These are phyloP conservation scores for Ceratocystis colombiana DNA, from an alignment of 2,329 filamentous ascomycete species.

Conservation along the genomic window DNA sequence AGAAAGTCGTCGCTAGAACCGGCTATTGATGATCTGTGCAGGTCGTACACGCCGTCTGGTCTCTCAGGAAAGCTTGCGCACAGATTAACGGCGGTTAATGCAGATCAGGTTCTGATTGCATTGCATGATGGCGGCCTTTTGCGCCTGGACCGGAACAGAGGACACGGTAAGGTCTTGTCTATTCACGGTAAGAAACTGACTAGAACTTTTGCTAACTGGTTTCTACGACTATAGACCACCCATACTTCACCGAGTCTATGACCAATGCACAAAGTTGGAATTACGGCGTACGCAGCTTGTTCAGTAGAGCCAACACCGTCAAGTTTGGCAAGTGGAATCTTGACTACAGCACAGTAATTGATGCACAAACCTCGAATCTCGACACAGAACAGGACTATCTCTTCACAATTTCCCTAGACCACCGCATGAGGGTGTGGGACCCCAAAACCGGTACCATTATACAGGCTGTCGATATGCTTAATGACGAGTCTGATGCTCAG, in stretches of 20 bases:
- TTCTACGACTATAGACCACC: slow-evolving; percentile 28
- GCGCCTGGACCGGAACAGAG: slow-evolving; percentile 52
- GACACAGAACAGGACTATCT: slow-evolving; percentile 44
- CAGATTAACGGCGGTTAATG: slow-evolving; percentile 63
- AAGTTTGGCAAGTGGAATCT: slow-evolving; percentile 54
- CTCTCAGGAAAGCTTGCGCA: slow-evolving; percentile 72
- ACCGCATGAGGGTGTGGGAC: slow-evolving; percentile 84
- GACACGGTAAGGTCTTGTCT: slow-evolving; percentile 36
- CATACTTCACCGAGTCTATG: slow-evolving; percentile 57
- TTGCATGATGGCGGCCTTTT: slow-evolving; percentile 70
- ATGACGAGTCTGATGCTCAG: slow-evolving; percentile 53
- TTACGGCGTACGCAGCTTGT: slow-evolving; percentile 53
- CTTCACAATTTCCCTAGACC: slow-evolving; percentile 74
- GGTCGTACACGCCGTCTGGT: slow-evolving; percentile 60
- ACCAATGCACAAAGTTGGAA: slow-evolving; percentile 66
- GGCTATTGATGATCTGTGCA: slow-evolving; percentile 66
- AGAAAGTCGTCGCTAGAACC: slow-evolving; percentile 59
- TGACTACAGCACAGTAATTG: slow-evolving; percentile 57
- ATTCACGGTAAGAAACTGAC: neutral
- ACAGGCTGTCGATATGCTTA: slow-evolving; percentile 66
- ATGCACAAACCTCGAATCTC: slow-evolving; percentile 46
- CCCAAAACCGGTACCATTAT: slow-evolving; percentile 68
- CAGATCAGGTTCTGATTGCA: slow-evolving; percentile 66
- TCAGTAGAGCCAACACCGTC: slow-evolving; percentile 55
- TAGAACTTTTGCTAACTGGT: slow-evolving; percentile 26